Evolutionary conservation across 306 rosid species (phyloP), one percentile per base, ranked within the genome.

Genomic region (Hylodesmum podocarpum): DNA sequence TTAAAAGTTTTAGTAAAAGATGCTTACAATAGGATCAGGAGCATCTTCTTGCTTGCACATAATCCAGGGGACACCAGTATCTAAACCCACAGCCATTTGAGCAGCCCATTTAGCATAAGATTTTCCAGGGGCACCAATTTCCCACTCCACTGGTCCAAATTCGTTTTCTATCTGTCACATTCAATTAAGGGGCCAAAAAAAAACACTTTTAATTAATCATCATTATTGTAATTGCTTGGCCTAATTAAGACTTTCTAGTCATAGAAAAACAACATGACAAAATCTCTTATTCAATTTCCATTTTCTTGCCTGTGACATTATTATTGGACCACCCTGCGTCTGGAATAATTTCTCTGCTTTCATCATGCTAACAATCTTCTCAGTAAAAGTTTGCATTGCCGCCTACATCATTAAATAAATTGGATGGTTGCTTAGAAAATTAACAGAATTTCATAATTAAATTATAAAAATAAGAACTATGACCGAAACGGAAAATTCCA

Each of bases 11-110:
- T 8, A 24, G 15, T 41, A 62, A 69, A 65, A 46, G 54, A 13
- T 47, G 72, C 88, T 88, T 88, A 96, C 99, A 43, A 89, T 53
- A 8, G 99, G 99, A 54, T 89, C 97, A 43, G 99, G 99, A 81
- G 99, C 96, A 77, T 96, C 99, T 43, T 91, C 87, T 89, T 96
- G 99, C 88, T 96, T 96, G 90, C 99, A 96, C 99, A 96, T 96
- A 70, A 96, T 78, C 99, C 99, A 96, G 1, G 99, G 99, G 1
- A 89, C 99, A 0, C 97, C 99, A 11, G 99, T 96, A 68, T 79
- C 37, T 18, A 96, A 94, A 50, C 85, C 91, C 7, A 91, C 91
- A 16, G 98, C 99, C 99, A 96, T 96, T 87, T 88, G 77, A 80
- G 97, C 92, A 51, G 92, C 92, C 99, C 99, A 96, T 83, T 84